Evolutionary conservation across 2,329 filamentous ascomycete genomes (phyloP), one percentile per base, ranked within the genome.

Genomic region (Trichothecium sympodiale): DNA sequence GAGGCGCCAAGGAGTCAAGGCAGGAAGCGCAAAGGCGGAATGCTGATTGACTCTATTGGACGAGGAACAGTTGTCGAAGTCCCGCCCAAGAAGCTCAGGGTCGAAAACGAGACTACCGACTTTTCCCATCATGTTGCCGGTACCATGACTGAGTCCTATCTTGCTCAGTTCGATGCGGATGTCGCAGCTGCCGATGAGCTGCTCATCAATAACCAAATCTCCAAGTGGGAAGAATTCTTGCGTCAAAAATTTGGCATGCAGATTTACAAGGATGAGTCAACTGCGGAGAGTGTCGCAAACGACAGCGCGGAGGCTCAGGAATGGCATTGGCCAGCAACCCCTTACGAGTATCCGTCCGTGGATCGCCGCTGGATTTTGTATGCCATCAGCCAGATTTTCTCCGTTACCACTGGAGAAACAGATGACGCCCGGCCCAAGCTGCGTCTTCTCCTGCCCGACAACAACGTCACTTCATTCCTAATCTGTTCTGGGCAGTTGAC

Each of bases 41-140:
- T 83, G 7, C 60, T 88, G 17, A 80, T 83, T 25, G 81, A 88
- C 50, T 81, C 82, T 0, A 74, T 88, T 36, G 80, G 81, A 2
- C 78, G 78, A 40, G 81, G 80, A 3, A 60, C 64, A 2, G 55
- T 57, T 9, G 47, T 59, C 4, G 60, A 62, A 43, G 45, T 59
- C 28, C 43, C 53, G 14, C 35, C 50, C 5, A 60, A 62, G 41
- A 57, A 50, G 32, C 40, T 37, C 4, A 54, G 53, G 40, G 46
- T 46, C 23, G 55, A 56, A 4, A 49, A 48, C 3, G 38, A 50
- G 6, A 33, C 46, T 4, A 34, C 41, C 4, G 54, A 55, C 34
- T 61, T 62, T 33, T 54, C 59, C 1, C 45, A 45, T 18, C 50
- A 55, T 8, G 47, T 67, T 42, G 68, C 71, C 0, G 69, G 71